phyloP scores from a whole-genome alignment of 306 rosid genomes.

The Acacia acuminata region DNA sequence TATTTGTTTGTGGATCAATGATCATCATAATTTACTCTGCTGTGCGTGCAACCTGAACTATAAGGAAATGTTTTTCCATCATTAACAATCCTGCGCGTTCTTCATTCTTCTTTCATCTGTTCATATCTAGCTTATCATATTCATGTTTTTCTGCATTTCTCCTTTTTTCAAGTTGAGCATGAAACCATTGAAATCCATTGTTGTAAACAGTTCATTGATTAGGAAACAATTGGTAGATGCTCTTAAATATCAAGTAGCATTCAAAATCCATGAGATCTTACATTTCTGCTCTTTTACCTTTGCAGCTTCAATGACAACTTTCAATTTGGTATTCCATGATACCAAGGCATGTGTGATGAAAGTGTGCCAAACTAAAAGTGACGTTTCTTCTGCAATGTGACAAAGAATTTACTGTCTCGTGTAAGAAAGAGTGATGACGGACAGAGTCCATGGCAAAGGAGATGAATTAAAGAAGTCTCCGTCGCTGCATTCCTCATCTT shows the following conservation, averaged over 20 bases:
- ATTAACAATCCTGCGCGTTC: background rate
- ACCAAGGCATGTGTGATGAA: background rate
- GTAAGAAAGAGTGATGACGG: constrained; percentile 43
- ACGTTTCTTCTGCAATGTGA: constrained; percentile 1
- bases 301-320: background rate
- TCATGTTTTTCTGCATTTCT: background rate
- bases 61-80: background rate
- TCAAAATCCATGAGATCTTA: background rate
- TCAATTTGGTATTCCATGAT: background rate
- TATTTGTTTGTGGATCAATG: background rate
- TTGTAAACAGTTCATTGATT: background rate
- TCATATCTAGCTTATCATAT: background rate
- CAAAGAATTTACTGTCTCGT: constrained; percentile 20
- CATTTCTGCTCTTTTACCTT: background rate
- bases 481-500: constrained; percentile 40
- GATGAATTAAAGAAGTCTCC: constrained; percentile 13
- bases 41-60: background rate
- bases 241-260: background rate
- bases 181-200: background rate
- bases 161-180: background rate
- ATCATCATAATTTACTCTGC: background rate
- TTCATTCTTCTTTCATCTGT: background rate
- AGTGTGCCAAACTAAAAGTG: background rate
- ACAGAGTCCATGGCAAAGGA: constrained; percentile 36
- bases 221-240: background rate